phyloP scores from a whole-genome alignment of 2,329 filamentous ascomycete genomes.

The Arthroderma sp. region DNA sequence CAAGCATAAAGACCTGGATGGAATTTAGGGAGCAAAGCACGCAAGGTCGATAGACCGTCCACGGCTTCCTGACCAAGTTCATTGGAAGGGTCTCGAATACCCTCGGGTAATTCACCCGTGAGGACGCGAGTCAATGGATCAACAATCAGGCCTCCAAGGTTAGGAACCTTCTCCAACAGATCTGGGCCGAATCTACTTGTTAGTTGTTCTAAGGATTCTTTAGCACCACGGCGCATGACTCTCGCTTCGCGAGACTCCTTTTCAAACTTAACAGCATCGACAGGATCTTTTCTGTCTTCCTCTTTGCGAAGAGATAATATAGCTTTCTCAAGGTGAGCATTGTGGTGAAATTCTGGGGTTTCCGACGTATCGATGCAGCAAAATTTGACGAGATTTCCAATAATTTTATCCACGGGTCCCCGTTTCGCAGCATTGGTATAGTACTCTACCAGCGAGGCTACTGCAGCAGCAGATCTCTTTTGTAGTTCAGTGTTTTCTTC shows the following conservation, averaged over 20 bases:
- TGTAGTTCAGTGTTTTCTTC: constrained; percentile 88
- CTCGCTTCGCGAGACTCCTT: constrained; percentile 76
- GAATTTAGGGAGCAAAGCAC: constrained; percentile 85
- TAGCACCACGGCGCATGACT: constrained; percentile 83
- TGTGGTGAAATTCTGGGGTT: constrained; percentile 84
- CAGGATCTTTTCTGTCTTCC: constrained; percentile 85
- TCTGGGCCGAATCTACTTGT: constrained; percentile 63
- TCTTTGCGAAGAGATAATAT: constrained; percentile 94
- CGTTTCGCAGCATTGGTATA: constrained; percentile 69
- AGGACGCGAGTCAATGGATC: constrained; percentile 65
- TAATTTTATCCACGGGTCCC: constrained; percentile 87
- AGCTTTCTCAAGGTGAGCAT: constrained; percentile 61
- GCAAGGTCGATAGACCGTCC: constrained; percentile 82
- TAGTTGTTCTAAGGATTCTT: constrained; percentile 83
- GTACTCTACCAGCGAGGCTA: constrained; percentile 72
- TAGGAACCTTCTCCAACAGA: constrained; percentile 73
- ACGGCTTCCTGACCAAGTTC: constrained; percentile 82
- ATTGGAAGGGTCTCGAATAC: constrained; percentile 60
- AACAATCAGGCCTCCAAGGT: constrained; percentile 68
- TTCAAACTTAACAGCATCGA: constrained; percentile 81
- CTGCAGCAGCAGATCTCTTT: constrained; percentile 68
- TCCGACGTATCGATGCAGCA: constrained; percentile 96
- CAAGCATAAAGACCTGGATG: constrained; percentile 62
- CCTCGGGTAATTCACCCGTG: constrained; percentile 52
- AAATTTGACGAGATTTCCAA: constrained; percentile 91